Conservation (phyloP, 2,329 filamentous ascomycete genomes). For the Ophiostoma fasciatum region DNA sequence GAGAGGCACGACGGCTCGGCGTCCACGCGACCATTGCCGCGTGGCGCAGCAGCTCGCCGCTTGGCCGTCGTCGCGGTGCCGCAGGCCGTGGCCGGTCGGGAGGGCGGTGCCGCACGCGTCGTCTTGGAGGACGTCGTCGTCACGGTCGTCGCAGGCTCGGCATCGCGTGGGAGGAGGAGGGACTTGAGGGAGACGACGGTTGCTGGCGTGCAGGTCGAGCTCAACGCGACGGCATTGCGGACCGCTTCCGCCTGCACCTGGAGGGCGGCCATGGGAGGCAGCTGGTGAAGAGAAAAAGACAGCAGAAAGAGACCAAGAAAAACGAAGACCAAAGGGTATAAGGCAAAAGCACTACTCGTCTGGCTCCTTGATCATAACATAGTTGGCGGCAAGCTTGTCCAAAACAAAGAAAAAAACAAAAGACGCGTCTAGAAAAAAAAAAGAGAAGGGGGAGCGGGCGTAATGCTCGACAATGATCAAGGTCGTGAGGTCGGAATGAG, state of each 20-base stretch:
- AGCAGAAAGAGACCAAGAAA: slow-evolving; percentile 8
- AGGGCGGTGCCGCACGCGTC: slow-evolving; percentile 6
- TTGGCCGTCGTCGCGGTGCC: slow-evolving; percentile 13
- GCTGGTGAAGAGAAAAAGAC: slow-evolving; percentile 4
- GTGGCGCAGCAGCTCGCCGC: slow-evolving; percentile 8
- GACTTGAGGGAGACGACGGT: slow-evolving; percentile 30
- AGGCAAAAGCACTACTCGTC: slow-evolving; percentile 16
- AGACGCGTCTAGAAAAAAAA: slow-evolving; percentile 2
- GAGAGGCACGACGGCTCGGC: slow-evolving; percentile 20
- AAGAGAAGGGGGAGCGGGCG: background rate
- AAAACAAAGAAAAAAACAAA: slow-evolving; percentile 11
- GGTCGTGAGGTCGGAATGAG: background rate
- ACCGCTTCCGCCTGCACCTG: slow-evolving; percentile 29
- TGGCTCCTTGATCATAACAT: slow-evolving; percentile 22
- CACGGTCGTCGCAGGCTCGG: slow-evolving; percentile 15
- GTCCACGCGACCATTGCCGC: slow-evolving; percentile 7
- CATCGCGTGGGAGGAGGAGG: slow-evolving; percentile 25
- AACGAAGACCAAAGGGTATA: slow-evolving; percentile 11
- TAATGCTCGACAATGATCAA: too few relatives aligned
- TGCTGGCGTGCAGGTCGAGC: slow-evolving; percentile 31
- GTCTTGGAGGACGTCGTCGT: slow-evolving; percentile 4
- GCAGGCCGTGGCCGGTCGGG: slow-evolving; percentile 17
- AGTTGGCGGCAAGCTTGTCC: slow-evolving; percentile 10
- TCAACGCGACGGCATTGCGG: slow-evolving; percentile 29
- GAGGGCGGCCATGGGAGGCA: slow-evolving; percentile 21